phyloP scores from a whole-genome alignment of 768 basidiomycete species.

The Erythrobasidium yunnanense region DNA sequence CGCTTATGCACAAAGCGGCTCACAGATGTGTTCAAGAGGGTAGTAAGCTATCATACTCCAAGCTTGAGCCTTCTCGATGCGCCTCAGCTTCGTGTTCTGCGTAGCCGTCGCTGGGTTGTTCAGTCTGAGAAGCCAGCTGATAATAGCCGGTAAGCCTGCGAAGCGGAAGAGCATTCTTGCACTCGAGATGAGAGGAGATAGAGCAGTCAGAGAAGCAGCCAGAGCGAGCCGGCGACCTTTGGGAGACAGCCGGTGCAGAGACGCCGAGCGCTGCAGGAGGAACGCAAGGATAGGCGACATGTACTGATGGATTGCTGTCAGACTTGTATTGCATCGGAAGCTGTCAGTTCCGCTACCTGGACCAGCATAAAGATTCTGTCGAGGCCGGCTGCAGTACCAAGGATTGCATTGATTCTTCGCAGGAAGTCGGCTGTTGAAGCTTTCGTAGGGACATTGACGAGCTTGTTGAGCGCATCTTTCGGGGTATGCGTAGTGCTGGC shows the following conservation, averaged over 20 bases:
- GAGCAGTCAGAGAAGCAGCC: not conserved
- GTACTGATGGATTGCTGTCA: not conserved
- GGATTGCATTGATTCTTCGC: slow-evolving; percentile 3
- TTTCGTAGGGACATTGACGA: not conserved
- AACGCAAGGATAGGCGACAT: not conserved
- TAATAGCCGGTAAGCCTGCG: slow-evolving; percentile 35
- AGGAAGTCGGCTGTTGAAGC: not conserved
- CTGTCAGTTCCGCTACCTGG: slow-evolving; percentile 25
- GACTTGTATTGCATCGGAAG: not conserved
- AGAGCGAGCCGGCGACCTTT: not conserved
- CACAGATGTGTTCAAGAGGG: slow-evolving; percentile 40
- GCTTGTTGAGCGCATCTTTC: not conserved
- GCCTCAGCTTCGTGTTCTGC: slow-evolving; percentile 26
- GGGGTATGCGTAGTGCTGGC: not conserved
- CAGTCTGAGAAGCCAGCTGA: slow-evolving; percentile 33
- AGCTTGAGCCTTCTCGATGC: slow-evolving; percentile 37
- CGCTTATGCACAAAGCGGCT: not conserved
- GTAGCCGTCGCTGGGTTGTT: slow-evolving; percentile 27
- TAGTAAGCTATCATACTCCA: slow-evolving; percentile 41
- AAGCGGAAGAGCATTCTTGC: slow-evolving; percentile 28
- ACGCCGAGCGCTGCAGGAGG: not conserved
- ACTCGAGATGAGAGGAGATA: slow-evolving; percentile 1
- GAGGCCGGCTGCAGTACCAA: not conserved
- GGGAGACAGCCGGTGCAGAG: slow-evolving; percentile 8
- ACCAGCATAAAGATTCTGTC: slow-evolving; percentile 35